Conservation (phyloP, 495 filamentous ascomycete species). For the Filosporella fistucella region DNA sequence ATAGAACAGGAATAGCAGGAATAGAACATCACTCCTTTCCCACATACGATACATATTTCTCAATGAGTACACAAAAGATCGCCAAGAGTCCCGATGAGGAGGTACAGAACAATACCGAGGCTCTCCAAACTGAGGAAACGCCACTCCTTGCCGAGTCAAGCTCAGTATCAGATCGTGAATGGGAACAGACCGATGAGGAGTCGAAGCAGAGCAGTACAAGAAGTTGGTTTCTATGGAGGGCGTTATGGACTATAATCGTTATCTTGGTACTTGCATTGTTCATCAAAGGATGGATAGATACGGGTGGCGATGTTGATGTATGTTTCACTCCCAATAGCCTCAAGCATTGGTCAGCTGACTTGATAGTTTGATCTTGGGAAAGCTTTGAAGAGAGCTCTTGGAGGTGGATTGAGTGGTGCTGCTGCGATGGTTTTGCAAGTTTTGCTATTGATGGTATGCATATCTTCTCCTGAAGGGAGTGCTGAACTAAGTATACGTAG, state of each 20-base stretch:
- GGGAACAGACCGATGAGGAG: conserved; percentile 2
- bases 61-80: too few species aligned
- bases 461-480: not conserved
- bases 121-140: conserved; percentile 24
- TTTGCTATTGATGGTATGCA: conserved; percentile 28
- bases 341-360: not conserved
- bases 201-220: not conserved
- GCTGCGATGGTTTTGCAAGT: conserved; percentile 33
- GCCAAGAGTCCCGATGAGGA: too few species aligned
- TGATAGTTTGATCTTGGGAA: conserved; percentile 25
- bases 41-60: too few species aligned
- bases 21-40: too few species aligned
- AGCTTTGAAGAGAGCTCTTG: conserved; percentile 27
- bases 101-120: too few species aligned
- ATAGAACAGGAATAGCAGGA: too few species aligned
- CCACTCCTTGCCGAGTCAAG: conserved; percentile 22
- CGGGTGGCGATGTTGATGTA: conserved; percentile 27
- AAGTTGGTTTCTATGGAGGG: conserved; percentile 21
- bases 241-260: conserved; percentile 20
- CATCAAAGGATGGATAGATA: conserved; percentile 30
- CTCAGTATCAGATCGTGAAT: conserved; percentile 2
- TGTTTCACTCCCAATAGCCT: not conserved
- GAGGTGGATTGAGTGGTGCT: conserved; percentile 28
- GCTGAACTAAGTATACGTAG: conserved; percentile 8
- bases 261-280: conserved; percentile 21